Evolutionary conservation across 768 basidiomycete genomes (phyloP).

Genomic region (Rossbeevera mucosa): DNA sequence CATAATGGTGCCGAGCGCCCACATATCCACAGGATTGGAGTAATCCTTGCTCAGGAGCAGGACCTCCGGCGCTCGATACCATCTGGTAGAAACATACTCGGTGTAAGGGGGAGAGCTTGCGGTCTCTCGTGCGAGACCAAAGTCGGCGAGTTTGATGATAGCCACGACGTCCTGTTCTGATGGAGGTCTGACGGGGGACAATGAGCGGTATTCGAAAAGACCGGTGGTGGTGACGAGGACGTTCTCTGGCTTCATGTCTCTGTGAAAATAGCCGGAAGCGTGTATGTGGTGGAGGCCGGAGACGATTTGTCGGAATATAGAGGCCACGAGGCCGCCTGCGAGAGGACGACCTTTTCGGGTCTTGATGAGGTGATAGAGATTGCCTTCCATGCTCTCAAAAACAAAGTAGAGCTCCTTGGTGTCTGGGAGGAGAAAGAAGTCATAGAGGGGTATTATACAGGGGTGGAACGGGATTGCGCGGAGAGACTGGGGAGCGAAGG

Average conservation of each 20-base stretch:
- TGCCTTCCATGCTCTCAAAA: slow-evolving; percentile 99
- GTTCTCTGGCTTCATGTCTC: slow-evolving; percentile 99
- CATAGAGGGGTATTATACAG: slow-evolving; percentile 97
- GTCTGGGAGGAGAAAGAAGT: slow-evolving; percentile 95
- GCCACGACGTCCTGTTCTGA: slow-evolving; percentile 92
- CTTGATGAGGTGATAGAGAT: slow-evolving; percentile 98
- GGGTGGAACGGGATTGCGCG: slow-evolving; percentile 92
- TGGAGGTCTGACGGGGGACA: slow-evolving; percentile 63
- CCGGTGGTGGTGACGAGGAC: slow-evolving; percentile 97
- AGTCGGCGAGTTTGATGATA: slow-evolving; percentile 97
- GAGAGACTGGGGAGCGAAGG: slow-evolving; percentile 62
- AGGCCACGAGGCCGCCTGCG: slow-evolving; percentile 94
- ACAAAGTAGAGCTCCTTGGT: slow-evolving; percentile 98
- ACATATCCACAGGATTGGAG: slow-evolving; percentile 97
- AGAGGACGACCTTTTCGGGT: slow-evolving; percentile 91
- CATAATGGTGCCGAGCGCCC: slow-evolving; percentile 98
- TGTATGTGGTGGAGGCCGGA: slow-evolving; percentile 92
- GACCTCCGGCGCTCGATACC: slow-evolving; percentile 99
- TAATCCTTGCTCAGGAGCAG: slow-evolving; percentile 89
- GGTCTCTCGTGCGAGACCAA: slow-evolving; percentile 92
- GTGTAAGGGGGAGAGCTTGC: slow-evolving; percentile 89
- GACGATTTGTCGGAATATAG: slow-evolving; percentile 90
- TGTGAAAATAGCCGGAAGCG: slow-evolving; percentile 90
- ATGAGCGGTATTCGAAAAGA: slow-evolving; percentile 82
- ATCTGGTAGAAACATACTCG: slow-evolving; percentile 98